Conservation (phyloP, 2,329 filamentous ascomycete species). For the Rhinocladiella mackenziei region DNA sequence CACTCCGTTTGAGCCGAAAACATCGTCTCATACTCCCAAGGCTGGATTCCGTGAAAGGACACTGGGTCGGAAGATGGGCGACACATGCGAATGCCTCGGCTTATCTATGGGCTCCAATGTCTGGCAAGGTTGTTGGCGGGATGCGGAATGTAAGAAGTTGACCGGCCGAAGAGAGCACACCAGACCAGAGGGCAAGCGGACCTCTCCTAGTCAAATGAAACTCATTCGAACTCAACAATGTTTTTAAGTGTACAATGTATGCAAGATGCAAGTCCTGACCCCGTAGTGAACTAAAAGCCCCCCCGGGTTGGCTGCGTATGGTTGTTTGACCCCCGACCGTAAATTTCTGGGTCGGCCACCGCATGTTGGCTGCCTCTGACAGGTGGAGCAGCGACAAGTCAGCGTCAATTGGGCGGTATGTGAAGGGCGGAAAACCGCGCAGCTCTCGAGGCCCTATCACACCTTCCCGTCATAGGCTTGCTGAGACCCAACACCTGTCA, state of each 20-base stretch:
- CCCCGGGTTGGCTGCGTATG: neutral
- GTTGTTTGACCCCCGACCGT: neutral
- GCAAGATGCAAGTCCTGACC: too few species aligned
- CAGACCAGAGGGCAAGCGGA: slow-evolving; percentile 16
- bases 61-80: slow-evolving; percentile 7
- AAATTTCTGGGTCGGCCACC: slow-evolving; percentile 16
- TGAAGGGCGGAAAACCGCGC: slow-evolving; percentile 6
- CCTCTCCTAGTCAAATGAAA: slow-evolving; percentile 18
- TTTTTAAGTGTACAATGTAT: neutral
- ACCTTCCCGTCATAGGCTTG: slow-evolving; percentile 5
- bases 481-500: neutral
- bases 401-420: slow-evolving; percentile 21
- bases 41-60: slow-evolving; percentile 6
- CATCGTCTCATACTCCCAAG: neutral
- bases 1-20: slow-evolving; percentile 1
- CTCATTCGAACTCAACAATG: slow-evolving; percentile 14
- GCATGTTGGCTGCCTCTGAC: slow-evolving; percentile 22
- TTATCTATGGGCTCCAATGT: slow-evolving; percentile 3
- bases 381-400: slow-evolving; percentile 14
- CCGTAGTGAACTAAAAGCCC: too few species aligned
- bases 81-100: slow-evolving; percentile 6
- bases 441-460: slow-evolving; percentile 1
- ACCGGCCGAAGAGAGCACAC: slow-evolving; percentile 6
- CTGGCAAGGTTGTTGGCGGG: slow-evolving; percentile 1
- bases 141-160: slow-evolving; percentile 8